Percentiles rank a stretch among this genome's conserved stretches.
Evolutionary conservation across 768 basidiomycete genomes (phyloP).

Genomic region (Fomitopsis pulvina): DNA sequence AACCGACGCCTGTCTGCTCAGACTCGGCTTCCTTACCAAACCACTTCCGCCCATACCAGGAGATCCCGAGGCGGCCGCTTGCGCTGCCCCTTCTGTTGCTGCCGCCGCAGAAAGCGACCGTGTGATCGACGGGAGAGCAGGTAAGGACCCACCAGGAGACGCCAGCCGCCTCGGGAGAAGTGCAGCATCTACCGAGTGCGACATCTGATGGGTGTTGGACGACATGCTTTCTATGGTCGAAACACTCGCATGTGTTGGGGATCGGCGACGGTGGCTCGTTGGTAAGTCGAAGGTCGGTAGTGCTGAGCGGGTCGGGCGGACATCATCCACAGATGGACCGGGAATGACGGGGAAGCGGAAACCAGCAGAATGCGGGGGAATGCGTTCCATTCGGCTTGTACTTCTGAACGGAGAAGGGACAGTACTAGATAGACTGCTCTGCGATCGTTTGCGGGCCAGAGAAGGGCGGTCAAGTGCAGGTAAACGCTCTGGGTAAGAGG

Average conservation of each 20-base stretch:
- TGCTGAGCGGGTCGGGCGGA: slow-evolving; percentile 1
- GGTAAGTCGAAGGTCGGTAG: slow-evolving; percentile 12
- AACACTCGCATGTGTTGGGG: slow-evolving; percentile 27
- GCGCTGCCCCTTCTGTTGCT: slow-evolving; percentile 9
- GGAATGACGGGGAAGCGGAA: slow-evolving; percentile 31
- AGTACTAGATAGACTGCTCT: slow-evolving; percentile 31
- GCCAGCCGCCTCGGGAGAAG: slow-evolving; percentile 18
- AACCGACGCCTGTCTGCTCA: slow-evolving; percentile 45
- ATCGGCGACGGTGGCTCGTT: slow-evolving; percentile 18
- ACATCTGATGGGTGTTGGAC: slow-evolving; percentile 41
- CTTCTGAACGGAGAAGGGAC: slow-evolving; percentile 22
- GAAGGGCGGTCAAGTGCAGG: slow-evolving; percentile 20
- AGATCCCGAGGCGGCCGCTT: background rate
- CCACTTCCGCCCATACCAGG: slow-evolving; percentile 1
- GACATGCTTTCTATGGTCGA: slow-evolving; percentile 23
- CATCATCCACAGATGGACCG: slow-evolving; percentile 3
- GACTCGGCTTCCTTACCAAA: slow-evolving; percentile 29
- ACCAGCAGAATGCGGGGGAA: slow-evolving; percentile 21
- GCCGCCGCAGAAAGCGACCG: slow-evolving; percentile 30
- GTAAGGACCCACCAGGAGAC: slow-evolving; percentile 25
- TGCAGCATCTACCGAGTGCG: slow-evolving; percentile 48
- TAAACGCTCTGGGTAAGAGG: slow-evolving; percentile 22
- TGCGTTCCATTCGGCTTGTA: slow-evolving; percentile 12
- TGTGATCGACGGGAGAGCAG: slow-evolving; percentile 21
- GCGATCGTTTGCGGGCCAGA: slow-evolving; percentile 35